Conservation (phyloP, 2,329 filamentous ascomycete species). For the Neocucurbitaria cava region DNA sequence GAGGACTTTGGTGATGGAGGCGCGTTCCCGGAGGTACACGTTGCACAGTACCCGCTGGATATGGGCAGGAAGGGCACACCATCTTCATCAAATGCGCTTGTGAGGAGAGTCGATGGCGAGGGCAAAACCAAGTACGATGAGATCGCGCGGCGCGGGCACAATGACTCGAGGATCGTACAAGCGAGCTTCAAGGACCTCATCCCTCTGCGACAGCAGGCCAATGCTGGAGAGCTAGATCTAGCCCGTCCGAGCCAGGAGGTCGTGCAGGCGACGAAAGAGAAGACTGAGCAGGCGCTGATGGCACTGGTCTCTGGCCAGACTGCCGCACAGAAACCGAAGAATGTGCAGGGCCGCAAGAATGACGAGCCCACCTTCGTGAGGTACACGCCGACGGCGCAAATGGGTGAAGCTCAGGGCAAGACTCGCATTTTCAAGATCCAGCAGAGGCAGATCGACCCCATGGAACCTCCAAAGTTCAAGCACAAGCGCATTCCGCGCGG, state of each 20-base stretch:
- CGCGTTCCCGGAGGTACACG: conserved; percentile 90
- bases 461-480: conserved; percentile 98
- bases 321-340: conserved; percentile 94
- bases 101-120: conserved; percentile 88
- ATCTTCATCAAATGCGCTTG: conserved; percentile 78
- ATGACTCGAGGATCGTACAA: conserved; percentile 84
- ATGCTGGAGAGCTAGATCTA: conserved; percentile 89
- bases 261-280: conserved; percentile 82
- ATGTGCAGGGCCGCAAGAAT: conserved; percentile 79
- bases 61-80: conserved; percentile 79
- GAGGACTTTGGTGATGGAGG: conserved; percentile 97
- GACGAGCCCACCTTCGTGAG: conserved; percentile 92
- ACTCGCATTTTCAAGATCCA: conserved; percentile 99
- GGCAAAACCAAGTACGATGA: conserved; percentile 97
- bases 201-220: conserved; percentile 87
- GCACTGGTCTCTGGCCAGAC: conserved; percentile 84
- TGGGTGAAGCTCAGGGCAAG: conserved; percentile 86
- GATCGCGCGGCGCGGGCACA: conserved; percentile 88
- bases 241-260: conserved; percentile 84
- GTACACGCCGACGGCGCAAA: conserved; percentile 95
- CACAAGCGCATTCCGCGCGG: conserved; percentile 97
- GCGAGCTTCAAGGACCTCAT: conserved; percentile 97
- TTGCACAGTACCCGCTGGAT: conserved; percentile 94
- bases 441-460: conserved; percentile 88
- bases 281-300: conserved; percentile 85